Base-by-base conservation (phyloP, 176 grass and related monocot species). In the Miscanthus lutarioriparius region DNA sequence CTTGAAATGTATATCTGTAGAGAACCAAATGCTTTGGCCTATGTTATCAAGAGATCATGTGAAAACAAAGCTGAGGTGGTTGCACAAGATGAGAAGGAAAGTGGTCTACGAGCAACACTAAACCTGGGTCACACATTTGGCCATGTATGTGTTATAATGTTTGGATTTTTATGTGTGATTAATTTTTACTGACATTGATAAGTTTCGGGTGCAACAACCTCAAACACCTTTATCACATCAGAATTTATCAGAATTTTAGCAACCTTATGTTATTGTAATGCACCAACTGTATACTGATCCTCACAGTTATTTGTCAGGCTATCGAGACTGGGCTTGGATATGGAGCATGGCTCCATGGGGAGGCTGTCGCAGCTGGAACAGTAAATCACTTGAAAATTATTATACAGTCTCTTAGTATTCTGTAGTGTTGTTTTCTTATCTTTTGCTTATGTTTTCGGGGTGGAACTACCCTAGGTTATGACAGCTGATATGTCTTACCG, bases 51-150 rank as follows among this genome's bases (percentile, higher is more conserved):
- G 84, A 91, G 89, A 67, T 99, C 96, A 43, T 99, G 96, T 86
- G 93, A 99, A 87, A 99, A 99, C 84, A 99, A 99, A 96, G 93
- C 93, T 80, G 96, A 99, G 80, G 96, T 99, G 25, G 93, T 99
- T 79, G 85, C 93, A 17, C 91, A 92, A 39, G 96, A 99, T 81
- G 96, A 99, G 89, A 99, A 92, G 66, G 96, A 99, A 94, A 87
- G 91, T 78, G 93, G 96, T 53, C 80, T 99, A 65, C 87, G 96
- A 74, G 96, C 96, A 10, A 99, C 93, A 33, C 84, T 99, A 80
- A 99, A 99, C 82, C 81, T 99, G 78, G 96, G 96, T 77, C 96
- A 99, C 72, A 96, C 96, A 84, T 99, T 99, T 87, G 96, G 93
- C 47, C 96, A 99, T 94, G 96, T 99, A 85, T 39, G 93, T 90